phyloP scores from a whole-genome alignment of 2,329 filamentous ascomycete genomes.

The Arthrobotrys sinensis region DNA sequence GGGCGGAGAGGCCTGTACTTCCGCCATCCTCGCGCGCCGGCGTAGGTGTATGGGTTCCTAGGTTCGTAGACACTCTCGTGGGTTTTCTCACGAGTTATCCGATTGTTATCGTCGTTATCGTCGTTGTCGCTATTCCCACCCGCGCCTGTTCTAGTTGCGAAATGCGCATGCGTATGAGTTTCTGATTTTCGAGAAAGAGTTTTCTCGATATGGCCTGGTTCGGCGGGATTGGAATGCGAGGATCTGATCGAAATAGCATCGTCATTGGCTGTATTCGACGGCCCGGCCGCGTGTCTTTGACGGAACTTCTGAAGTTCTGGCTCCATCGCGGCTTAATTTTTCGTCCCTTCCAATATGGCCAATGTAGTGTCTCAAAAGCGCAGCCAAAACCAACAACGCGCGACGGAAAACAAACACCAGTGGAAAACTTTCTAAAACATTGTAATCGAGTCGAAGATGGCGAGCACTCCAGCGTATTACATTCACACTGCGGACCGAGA shows the following conservation, averaged over 20 bases:
- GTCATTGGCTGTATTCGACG: constrained; percentile 19
- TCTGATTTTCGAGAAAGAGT: constrained; percentile 29
- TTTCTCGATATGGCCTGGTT: constrained; percentile 36
- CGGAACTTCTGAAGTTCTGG: constrained; percentile 55
- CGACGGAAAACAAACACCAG: constrained; percentile 6
- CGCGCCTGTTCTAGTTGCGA: constrained; percentile 6
- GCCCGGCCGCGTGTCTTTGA: constrained; percentile 25
- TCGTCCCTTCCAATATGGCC: neutral
- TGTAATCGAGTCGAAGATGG: neutral
- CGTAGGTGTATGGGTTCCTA: constrained; percentile 49
- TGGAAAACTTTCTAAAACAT: neutral
- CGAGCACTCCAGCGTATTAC: neutral
- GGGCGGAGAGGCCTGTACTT: constrained; percentile 53
- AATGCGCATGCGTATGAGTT: constrained; percentile 11
- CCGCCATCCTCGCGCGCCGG: constrained; percentile 56
- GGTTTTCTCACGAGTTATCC: constrained; percentile 47
- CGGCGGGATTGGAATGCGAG: neutral
- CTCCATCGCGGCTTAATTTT: constrained; percentile 38
- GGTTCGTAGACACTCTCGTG: constrained; percentile 52
- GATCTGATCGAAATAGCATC: constrained; percentile 48
- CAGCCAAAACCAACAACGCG: neutral
- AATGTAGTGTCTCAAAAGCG: no score
- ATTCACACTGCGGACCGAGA: neutral
- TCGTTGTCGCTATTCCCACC: neutral
- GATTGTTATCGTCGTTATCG: constrained; percentile 7